phyloP scores from a whole-genome alignment of 1,284 basidiomycete species.

The Trichosporon asahii region DNA sequence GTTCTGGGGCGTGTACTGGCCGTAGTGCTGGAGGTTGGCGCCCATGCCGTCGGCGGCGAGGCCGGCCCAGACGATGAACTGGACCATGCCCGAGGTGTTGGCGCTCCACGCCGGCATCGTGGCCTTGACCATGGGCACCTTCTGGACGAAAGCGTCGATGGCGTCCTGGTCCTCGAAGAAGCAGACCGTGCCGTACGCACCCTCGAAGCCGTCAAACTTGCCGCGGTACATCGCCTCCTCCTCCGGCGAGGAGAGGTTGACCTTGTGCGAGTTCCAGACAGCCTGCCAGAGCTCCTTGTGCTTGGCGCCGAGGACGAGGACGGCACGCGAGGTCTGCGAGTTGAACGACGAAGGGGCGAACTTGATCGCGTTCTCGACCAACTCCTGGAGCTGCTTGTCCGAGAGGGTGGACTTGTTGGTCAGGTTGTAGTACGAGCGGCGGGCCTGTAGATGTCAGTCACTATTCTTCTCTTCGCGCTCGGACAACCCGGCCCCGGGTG shows the following conservation, averaged over 20 bases:
- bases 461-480: too few relatives aligned
- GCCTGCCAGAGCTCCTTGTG: constrained; percentile 53
- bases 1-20: constrained; percentile 24
- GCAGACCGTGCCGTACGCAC: constrained; percentile 54
- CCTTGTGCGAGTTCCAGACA: constrained; percentile 31
- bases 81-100: constrained; percentile 37
- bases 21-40: constrained; percentile 46
- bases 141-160: constrained; percentile 48
- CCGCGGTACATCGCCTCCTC: constrained; percentile 15
- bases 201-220: constrained; percentile 37
- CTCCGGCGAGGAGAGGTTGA: constrained; percentile 9
- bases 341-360: constrained; percentile 54
- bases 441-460: constrained; percentile 32
- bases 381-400: constrained; percentile 46
- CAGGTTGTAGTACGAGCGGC: constrained; percentile 54
- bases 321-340: constrained; percentile 53
- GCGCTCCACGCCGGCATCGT: constrained; percentile 17
- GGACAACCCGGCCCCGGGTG: background rate
- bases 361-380: constrained; percentile 53
- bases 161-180: constrained; percentile 55
- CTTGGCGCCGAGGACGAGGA: constrained; percentile 53
- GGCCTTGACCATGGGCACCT: constrained; percentile 44
- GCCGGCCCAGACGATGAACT: constrained; percentile 49
- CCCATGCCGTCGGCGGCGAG: constrained; percentile 50
- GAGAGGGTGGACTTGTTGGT: constrained; percentile 48